phyloP scores from a whole-genome alignment of 2,329 filamentous ascomycete species.

The Arthrobotrys entomopaga region DNA sequence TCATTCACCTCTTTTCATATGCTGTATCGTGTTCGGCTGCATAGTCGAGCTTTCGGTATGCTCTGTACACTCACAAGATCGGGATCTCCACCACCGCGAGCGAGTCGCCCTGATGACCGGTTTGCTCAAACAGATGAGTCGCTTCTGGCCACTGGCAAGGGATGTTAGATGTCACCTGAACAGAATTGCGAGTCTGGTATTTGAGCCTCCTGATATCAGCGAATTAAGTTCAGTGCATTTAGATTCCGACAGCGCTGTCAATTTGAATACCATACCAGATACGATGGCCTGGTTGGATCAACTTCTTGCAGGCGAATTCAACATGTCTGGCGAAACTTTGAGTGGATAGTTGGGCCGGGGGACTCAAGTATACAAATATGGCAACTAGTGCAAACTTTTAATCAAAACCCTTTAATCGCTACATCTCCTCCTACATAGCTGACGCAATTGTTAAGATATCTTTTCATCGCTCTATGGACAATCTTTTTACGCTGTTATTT shows the following conservation, averaged over 20 bases:
- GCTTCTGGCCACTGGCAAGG: background rate
- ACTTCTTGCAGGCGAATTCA: background rate
- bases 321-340: no score
- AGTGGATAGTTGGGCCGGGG: no score
- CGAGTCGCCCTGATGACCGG: background rate
- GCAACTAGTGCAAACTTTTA: no score
- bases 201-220: background rate
- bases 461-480: no score
- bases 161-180: background rate
- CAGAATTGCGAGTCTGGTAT: background rate
- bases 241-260: background rate
- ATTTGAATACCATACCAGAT: background rate
- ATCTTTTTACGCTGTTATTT: no score
- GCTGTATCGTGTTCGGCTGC: background rate
- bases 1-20: background rate
- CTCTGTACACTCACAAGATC: background rate
- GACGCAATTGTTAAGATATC: no score
- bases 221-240: background rate
- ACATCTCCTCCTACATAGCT: no score
- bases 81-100: background rate
- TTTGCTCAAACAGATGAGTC: slow-evolving; percentile 1
- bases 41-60: background rate
- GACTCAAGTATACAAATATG: no score
- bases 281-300: background rate
- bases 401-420: no score